phyloP scores from a whole-genome alignment of 1,284 basidiomycete species.

The Ustilago shanxiensis region DNA sequence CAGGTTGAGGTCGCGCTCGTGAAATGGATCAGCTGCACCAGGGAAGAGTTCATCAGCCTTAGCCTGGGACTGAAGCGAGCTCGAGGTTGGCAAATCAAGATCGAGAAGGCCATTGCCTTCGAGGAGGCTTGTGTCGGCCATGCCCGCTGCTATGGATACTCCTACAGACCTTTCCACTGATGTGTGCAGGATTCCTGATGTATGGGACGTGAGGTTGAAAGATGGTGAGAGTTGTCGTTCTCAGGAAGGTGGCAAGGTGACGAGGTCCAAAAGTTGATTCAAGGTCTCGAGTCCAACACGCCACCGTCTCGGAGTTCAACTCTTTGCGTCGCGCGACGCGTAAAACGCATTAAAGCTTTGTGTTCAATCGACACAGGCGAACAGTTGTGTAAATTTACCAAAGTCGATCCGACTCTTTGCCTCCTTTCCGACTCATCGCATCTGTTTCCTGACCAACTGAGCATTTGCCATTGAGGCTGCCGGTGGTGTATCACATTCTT shows the following conservation, averaged over 20 bases:
- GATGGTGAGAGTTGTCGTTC: conserved; percentile 11
- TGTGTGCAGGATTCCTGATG: background rate
- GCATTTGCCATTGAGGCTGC: too few species aligned
- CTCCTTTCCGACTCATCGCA: too few species aligned
- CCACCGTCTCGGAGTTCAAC: conserved; percentile 9
- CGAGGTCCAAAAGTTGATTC: background rate
- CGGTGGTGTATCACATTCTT: too few species aligned
- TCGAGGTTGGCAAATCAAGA: conserved; percentile 15
- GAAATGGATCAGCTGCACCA: conserved; percentile 15
- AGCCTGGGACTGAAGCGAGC: conserved; percentile 20
- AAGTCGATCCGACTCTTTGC: too few species aligned
- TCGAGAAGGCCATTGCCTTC: conserved; percentile 45
- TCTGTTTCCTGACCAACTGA: too few species aligned
- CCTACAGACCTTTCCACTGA: background rate
- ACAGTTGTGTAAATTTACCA: background rate
- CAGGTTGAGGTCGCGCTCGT: conserved; percentile 28
- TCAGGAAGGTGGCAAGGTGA: background rate
- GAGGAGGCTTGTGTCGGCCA: conserved; percentile 30
- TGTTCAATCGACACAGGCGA: conserved; percentile 12
- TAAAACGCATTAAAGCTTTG: conserved; percentile 32
- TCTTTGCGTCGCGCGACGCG: conserved; percentile 39
- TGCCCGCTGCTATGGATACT: background rate
- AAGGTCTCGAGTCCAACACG: conserved; percentile 34
- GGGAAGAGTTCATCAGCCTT: conserved; percentile 39
- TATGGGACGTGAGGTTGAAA: background rate